Percentiles rank a stretch among this genome's conserved stretches.
Evolutionary conservation across 164 flowering plant genomes (phyloP).

Genomic region (Platanus orientalis): DNA sequence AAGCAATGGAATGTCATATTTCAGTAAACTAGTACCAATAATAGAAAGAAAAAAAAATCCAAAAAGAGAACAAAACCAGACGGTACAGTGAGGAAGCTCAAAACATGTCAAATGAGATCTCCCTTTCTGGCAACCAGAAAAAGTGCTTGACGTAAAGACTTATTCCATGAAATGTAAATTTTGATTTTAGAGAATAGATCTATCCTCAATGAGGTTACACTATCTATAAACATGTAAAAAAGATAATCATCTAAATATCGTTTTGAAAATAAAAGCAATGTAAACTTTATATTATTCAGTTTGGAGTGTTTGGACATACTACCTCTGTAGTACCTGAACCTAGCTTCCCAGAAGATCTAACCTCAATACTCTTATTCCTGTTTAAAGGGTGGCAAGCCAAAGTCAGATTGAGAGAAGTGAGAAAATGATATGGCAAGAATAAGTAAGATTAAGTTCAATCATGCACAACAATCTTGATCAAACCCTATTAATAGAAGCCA

Average conservation of each 20-base stretch:
- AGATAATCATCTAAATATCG: no score
- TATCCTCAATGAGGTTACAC: not conserved
- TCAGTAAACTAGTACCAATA: no score
- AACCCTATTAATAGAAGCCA: not conserved
- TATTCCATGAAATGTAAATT: not conserved
- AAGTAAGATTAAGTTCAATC: not conserved
- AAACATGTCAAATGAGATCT: no score
- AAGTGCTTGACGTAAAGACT: no score
- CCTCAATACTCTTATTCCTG: slow-evolving; percentile 66
- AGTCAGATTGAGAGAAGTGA: not conserved
- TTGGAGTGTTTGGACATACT: slow-evolving; percentile 24
- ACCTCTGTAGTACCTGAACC: slow-evolving; percentile 81
- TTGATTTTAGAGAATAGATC: not conserved
- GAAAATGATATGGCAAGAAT: not conserved
- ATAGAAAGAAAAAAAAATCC: no score
- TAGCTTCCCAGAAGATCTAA: slow-evolving; percentile 69
- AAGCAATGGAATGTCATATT: no score
- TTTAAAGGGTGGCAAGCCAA: slow-evolving; percentile 10
- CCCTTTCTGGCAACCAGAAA: no score
- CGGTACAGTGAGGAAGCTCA: no score
- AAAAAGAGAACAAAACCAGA: no score
- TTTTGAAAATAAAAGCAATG: not conserved
- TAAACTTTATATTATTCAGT: not conserved
- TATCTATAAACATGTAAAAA: not conserved
- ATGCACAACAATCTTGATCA: not conserved